Base-by-base conservation (phyloP, 441 rosid species). In the Syzygium malaccense region DNA sequence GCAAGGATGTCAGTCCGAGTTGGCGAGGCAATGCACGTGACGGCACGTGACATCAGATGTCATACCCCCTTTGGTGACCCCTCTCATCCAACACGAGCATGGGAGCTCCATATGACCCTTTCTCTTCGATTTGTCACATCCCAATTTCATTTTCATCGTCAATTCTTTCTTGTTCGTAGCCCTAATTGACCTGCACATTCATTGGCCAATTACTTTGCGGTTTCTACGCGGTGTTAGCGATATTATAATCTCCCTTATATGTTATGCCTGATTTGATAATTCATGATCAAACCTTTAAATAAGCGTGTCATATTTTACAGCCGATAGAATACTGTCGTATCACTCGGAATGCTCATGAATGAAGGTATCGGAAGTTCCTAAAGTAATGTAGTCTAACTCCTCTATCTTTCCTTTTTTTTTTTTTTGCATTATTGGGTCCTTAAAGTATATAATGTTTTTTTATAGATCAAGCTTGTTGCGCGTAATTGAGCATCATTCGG, bases 251-350 rank as follows among this genome's bases (percentile, higher is more conserved):
- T 55, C 20, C 26, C 58, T 3, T 55, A 8, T 55, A 62, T 14
- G 23, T 14, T 14, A n/a, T 62, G 37, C 5, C 0, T 32, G 18
- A n/a, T n/a, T 2, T 0, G 0, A 28, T 1, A 8, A 62, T 1
- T 1, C 6, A 4, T 54, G 55, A 54, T 15, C 19, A 14, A 15
- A 54, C 7, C 7, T 54, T 54, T 17, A 54, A 54, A 54, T 15
- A 7, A 68, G 12, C 2, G 2, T 18, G 7, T 33, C 4, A 33
- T 1, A 4, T 32, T 32, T 32, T 68, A 33, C 4, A 1, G 2
- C 2, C 0, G 4, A 32, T 18, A 8, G 0, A 68, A 68, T 68
- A 7, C 4, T 9, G 9, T 30, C 4, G 19, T 33, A 33, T 33
- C 3, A 33, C 14, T 68, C 0, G 8, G 7, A 37, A 71, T 71